These are phyloP conservation scores for Crithidia bombi DNA, from an alignment of 208 protist genomes.

Conservation along the genomic window DNA sequence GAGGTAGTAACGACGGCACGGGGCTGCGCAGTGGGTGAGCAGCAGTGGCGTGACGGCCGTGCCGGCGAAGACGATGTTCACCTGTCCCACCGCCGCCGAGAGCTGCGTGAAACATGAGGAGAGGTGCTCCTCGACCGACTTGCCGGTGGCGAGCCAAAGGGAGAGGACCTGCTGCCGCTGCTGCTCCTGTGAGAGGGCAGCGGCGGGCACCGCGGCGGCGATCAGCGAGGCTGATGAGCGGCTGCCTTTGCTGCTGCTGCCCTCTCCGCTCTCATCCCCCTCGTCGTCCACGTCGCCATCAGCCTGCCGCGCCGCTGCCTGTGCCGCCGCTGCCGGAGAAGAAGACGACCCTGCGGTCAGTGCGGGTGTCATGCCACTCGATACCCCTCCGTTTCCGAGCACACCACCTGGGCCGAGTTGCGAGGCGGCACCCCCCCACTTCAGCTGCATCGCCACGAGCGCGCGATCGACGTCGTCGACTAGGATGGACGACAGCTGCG, in stretches of 20 bases:
- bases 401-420: background rate
- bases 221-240: background rate
- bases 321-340: background rate
- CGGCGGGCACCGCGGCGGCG: slow-evolving; percentile 3
- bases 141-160: slow-evolving; percentile 47
- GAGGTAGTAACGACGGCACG: slow-evolving; percentile 71
- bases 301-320: slow-evolving; percentile 1
- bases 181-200: slow-evolving; percentile 24
- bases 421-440: slow-evolving; percentile 46
- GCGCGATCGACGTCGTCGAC: slow-evolving; percentile 80
- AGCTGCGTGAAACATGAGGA: slow-evolving; percentile 59
- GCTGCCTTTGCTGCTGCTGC: slow-evolving; percentile 1
- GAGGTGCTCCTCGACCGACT: slow-evolving; percentile 48
- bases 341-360: background rate
- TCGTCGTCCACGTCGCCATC: slow-evolving; percentile 17
- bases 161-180: slow-evolving; percentile 41
- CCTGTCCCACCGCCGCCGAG: slow-evolving; percentile 68
- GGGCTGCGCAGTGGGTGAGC: slow-evolving; percentile 47
- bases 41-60: slow-evolving; percentile 62
- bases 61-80: slow-evolving; percentile 75
- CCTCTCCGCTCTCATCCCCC: slow-evolving; percentile 1
- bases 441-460: slow-evolving; percentile 74
- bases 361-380: too few relatives aligned
- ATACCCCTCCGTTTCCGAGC: too few relatives aligned
- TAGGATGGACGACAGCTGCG: slow-evolving; percentile 56